Evolutionary conservation across 2,329 filamentous ascomycete species (phyloP).

Genomic region (Colletotrichum liaoningense): DNA sequence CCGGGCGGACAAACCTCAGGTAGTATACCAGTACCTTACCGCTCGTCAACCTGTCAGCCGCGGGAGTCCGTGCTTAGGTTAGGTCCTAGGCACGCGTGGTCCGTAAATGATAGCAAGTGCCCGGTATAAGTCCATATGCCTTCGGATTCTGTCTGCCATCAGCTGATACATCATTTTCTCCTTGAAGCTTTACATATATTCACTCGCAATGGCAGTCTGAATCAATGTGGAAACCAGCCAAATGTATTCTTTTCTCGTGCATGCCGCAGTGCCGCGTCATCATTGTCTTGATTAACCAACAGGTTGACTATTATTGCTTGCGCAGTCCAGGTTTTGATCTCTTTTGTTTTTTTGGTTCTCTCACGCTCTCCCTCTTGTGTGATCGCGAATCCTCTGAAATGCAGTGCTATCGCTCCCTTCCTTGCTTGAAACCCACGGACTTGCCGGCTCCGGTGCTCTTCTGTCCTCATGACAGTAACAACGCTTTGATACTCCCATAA

Average conservation of each 20-base stretch:
- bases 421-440: neutral
- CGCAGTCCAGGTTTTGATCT: slow-evolving; percentile 26
- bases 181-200: too few relatives aligned
- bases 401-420: neutral
- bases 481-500: neutral
- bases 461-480: neutral
- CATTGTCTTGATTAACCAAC: neutral
- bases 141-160: too few relatives aligned
- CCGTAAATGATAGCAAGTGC: neutral
- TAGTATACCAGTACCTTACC: neutral
- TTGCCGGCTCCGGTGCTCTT: neutral
- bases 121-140: neutral
- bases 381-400: slow-evolving; percentile 5
- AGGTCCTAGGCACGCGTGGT: neutral
- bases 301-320: slow-evolving; percentile 26
- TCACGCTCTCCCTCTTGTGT: too few relatives aligned
- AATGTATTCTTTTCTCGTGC: neutral
- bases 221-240: neutral
- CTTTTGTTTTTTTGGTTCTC: neutral
- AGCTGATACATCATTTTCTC: too few relatives aligned
- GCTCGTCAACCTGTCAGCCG: neutral
- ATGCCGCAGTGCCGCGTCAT: neutral
- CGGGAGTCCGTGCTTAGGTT: neutral
- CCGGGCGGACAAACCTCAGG: neutral
- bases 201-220: neutral